Evolutionary conservation across 1,284 basidiomycete genomes (phyloP).

Genomic region (Athelia psychrophila): DNA sequence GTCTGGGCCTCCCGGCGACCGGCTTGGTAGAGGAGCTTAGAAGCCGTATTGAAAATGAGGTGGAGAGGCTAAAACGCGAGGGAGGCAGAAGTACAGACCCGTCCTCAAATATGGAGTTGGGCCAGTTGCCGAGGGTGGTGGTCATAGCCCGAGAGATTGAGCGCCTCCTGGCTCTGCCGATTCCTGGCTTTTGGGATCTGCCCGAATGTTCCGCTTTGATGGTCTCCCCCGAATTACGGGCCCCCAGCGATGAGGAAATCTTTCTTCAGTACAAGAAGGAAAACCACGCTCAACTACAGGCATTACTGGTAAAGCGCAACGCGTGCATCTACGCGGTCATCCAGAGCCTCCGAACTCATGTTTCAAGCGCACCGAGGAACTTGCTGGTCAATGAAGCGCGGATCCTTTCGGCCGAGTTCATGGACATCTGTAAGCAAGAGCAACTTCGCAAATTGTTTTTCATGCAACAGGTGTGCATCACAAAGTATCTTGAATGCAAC

Average conservation of each 20-base stretch:
- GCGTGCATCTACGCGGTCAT: constrained; percentile 31
- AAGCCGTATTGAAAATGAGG: constrained; percentile 30
- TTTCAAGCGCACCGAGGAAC: constrained; percentile 10
- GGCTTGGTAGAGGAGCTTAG: constrained; percentile 35
- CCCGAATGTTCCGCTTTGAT: constrained; percentile 32
- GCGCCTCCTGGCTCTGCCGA: constrained; percentile 41
- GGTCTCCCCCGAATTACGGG: constrained; percentile 18
- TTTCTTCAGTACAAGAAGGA: constrained; percentile 26
- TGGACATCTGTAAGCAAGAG: constrained; percentile 42
- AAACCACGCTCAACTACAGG: constrained; percentile 15
- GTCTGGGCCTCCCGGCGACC: constrained; percentile 33
- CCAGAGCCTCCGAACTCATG: constrained; percentile 24
- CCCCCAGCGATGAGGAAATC: constrained; percentile 38
- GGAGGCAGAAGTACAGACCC: constrained; percentile 14
- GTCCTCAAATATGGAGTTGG: constrained; percentile 27
- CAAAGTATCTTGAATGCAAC: not conserved
- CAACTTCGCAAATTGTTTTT: constrained; percentile 45
- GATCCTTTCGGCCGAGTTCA: constrained; percentile 35
- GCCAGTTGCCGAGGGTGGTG: constrained; percentile 40
- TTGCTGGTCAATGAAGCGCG: constrained; percentile 42
- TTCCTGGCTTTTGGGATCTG: constrained; percentile 46
- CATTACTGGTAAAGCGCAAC: constrained; percentile 30
- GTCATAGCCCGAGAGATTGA: constrained; percentile 42
- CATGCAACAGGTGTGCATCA: constrained; percentile 42
- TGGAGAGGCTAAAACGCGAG: constrained; percentile 27